These are phyloP conservation scores for Pseudocercospora musae DNA, from an alignment of 2,329 filamentous ascomycete species.

Conservation along the genomic window DNA sequence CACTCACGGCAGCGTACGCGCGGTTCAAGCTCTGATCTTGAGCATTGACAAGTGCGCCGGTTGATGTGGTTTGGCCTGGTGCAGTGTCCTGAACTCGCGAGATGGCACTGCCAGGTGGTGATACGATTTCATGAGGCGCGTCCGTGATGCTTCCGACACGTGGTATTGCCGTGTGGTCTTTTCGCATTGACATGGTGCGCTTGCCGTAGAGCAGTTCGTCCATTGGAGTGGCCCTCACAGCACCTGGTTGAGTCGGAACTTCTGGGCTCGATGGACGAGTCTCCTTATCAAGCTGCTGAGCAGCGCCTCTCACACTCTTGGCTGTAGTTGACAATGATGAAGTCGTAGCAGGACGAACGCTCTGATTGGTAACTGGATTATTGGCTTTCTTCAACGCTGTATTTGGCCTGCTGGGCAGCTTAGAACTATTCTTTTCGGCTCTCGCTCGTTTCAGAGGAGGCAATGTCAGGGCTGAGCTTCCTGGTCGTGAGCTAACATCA, in stretches of 20 bases:
- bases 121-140: constrained; percentile 28
- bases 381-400: not conserved
- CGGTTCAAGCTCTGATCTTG: constrained; percentile 3
- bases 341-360: constrained; percentile 6
- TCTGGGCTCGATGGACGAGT: not conserved
- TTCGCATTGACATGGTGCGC: constrained; percentile 12
- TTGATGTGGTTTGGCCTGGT: not conserved
- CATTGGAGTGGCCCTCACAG: constrained; percentile 13
- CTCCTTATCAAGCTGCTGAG: not conserved
- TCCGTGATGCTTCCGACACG: constrained; percentile 28
- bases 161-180: constrained; percentile 12
- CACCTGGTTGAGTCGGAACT: not conserved
- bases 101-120: constrained; percentile 12
- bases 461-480: constrained; percentile 28
- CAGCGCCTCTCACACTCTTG: not conserved
- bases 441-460: constrained; percentile 31
- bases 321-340: not conserved
- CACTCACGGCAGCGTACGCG: constrained; percentile 7
- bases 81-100: not conserved
- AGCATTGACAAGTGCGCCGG: not conserved
- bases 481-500: constrained; percentile 20
- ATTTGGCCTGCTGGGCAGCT: not conserved
- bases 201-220: constrained; percentile 17
- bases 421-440: not conserved
- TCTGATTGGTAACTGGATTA: not conserved